Evolutionary conservation across 345 rosid genomes (phyloP), one percentile per base, ranked within the genome.

Genomic region (Corchorus olitorius): DNA sequence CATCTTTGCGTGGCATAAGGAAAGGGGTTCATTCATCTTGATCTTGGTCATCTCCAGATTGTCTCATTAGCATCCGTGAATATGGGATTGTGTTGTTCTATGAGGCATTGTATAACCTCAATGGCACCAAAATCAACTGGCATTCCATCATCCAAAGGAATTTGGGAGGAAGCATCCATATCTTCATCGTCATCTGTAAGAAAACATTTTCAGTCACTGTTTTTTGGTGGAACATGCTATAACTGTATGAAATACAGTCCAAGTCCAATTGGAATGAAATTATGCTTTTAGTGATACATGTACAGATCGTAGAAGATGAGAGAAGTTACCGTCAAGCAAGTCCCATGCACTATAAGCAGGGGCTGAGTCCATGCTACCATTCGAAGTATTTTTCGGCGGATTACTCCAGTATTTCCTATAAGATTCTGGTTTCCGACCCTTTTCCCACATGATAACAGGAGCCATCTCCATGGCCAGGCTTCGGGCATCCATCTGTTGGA

Each of bases 31-130:
- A 27, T 27, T 27, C 27, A 27, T n/a, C n/a, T n/a, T n/a, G n/a
- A 53, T 74, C 75, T 17, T 13, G 35, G 55, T 87, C 81, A 91
- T 77, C 91, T 88, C 93, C 97, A 89, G 35, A 87, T 81, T 0
- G 93, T 91, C 80, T 89, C 96, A 43, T 91, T 86, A 65, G 97
- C 96, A 79, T 95, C 99, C 0, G 91, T 92, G 86, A 95, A 95
- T 73, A 92, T 88, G 4, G 90, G 85, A 53, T 93, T 93, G 86
- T 95, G 98, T 50, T 92, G 97, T 79, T 93, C 97, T 69, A 95
- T 84, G n/a, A 93, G 86, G 83, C 94, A 89, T 77, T 90, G 92
- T 48, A 93, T 86, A 82, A 90, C 92, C 81, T 93, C 98, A 0
- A 95, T 93, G 46, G 96, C 96, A 35, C 92, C 88, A 59, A 89